These are phyloP conservation scores for Simmondsia chinensis DNA, from an alignment of 148 eudicot species.

Conservation along the genomic window DNA sequence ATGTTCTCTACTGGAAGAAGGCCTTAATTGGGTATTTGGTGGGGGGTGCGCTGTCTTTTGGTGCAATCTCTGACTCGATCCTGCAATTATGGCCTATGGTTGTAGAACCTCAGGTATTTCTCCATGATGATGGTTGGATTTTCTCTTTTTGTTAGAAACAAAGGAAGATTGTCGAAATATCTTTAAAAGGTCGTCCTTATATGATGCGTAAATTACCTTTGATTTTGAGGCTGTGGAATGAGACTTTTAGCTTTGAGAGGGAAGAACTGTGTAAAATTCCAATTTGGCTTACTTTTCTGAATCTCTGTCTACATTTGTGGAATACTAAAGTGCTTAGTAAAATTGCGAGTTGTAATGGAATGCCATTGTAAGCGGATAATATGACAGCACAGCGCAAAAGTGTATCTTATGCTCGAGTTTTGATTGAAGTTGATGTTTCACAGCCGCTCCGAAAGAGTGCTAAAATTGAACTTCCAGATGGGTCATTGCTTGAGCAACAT, in stretches of 20 bases:
- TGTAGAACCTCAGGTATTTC: too few relatives aligned
- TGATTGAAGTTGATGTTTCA: not conserved
- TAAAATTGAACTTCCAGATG: not conserved
- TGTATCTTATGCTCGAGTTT: not conserved
- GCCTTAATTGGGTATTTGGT: too few relatives aligned
- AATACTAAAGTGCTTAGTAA: not conserved
- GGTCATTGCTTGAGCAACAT: not conserved
- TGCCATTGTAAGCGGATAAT: not conserved
- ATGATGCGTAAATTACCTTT: too few relatives aligned
- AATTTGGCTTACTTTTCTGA: not conserved
- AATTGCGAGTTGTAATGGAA: not conserved
- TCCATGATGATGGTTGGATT: too few relatives aligned
- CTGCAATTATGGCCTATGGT: too few relatives aligned
- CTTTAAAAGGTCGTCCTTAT: too few relatives aligned
- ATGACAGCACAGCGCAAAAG: not conserved
- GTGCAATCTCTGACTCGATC: too few relatives aligned
- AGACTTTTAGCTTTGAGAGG: not conserved
- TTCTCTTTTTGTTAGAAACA: too few relatives aligned
- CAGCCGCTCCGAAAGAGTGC: not conserved
- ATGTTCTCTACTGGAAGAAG: too few relatives aligned
- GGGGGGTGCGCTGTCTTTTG: too few relatives aligned
- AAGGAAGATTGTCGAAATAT: too few relatives aligned
- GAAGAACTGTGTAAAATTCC: not conserved
- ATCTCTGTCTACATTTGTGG: not conserved
- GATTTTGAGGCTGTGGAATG: not conserved